Percentiles rank a stretch among this genome's conserved stretches.
Evolutionary conservation across 2,329 filamentous ascomycete species (phyloP).

Genomic region (Ophiobolus disseminans): DNA sequence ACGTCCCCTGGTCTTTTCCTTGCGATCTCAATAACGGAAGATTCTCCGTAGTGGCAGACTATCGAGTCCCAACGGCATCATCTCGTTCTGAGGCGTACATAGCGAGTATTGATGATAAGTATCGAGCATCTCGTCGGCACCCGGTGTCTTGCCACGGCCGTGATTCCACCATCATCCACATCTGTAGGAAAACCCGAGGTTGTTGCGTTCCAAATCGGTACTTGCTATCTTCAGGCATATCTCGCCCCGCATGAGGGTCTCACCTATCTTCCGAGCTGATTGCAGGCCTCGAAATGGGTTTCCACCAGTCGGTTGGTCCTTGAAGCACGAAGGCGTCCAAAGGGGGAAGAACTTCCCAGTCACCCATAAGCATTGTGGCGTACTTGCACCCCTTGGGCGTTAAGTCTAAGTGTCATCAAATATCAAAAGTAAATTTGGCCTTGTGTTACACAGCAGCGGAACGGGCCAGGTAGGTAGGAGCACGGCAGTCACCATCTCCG

Average conservation of each 20-base stretch:
- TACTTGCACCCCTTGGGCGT: background rate
- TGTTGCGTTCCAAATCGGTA: too few relatives aligned
- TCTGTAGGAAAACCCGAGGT: background rate
- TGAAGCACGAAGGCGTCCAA: background rate
- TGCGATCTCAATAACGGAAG: constrained; percentile 3
- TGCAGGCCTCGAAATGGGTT: too few relatives aligned
- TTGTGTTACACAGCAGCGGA: constrained; percentile 9
- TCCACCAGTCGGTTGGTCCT: constrained; percentile 1
- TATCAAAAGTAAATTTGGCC: constrained; percentile 6
- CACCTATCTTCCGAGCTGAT: too few relatives aligned
- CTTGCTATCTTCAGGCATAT: too few relatives aligned
- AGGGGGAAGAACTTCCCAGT: too few relatives aligned
- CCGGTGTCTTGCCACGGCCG: constrained; percentile 2
- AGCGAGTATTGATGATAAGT: background rate
- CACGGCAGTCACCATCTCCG: constrained; percentile 1
- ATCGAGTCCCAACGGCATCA: background rate
- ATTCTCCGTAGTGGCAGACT: constrained; percentile 1
- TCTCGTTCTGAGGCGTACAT: background rate
- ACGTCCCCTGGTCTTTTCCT: constrained; percentile 2
- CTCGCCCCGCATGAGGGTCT: too few relatives aligned
- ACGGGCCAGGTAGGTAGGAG: background rate
- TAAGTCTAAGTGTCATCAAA: constrained; percentile 20
- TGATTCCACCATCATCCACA: background rate
- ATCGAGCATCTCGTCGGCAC: constrained; percentile 1
- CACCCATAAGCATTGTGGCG: background rate